These are phyloP conservation scores for Isochrysis galbana DNA, from an alignment of 78 protist species.

Conservation along the genomic window DNA sequence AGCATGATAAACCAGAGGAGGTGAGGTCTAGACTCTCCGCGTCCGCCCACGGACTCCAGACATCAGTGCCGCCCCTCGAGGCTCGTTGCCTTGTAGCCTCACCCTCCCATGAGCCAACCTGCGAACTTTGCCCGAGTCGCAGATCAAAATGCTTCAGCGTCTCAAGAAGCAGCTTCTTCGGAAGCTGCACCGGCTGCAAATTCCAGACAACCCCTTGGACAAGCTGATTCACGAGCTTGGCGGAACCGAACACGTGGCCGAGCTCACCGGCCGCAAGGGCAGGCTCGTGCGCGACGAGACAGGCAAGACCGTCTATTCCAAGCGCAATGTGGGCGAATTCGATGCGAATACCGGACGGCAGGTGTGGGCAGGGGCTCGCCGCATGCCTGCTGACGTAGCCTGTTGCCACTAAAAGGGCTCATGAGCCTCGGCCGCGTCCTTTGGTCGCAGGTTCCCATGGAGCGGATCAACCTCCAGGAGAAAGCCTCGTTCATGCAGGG, in stretches of 20 bases:
- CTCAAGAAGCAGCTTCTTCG: background rate
- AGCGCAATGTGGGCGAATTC: background rate
- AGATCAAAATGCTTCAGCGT: background rate
- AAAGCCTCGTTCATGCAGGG: background rate
- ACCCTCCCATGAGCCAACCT: too few species aligned
- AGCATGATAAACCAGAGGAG: too few species aligned
- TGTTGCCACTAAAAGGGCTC: too few species aligned
- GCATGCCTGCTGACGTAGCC: too few species aligned
- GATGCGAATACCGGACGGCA: background rate
- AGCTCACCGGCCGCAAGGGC: constrained; percentile 19
- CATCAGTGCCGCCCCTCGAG: too few species aligned
- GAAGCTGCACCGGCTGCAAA: background rate
- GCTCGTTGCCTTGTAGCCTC: too few species aligned
- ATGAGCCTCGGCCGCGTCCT: too few species aligned
- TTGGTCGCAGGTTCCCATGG: background rate
- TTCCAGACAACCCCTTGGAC: constrained; percentile 28
- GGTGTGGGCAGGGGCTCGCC: too few species aligned
- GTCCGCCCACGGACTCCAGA: too few species aligned
- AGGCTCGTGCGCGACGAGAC: background rate
- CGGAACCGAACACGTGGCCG: background rate
- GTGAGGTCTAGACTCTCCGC: too few species aligned
- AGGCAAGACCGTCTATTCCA: background rate
- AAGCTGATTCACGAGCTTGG: background rate
- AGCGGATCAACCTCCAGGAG: constrained; percentile 7
- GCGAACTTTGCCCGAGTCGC: too few species aligned